Conservation (phyloP, 331 rosid genomes). For the Telfairia occidentalis region DNA sequence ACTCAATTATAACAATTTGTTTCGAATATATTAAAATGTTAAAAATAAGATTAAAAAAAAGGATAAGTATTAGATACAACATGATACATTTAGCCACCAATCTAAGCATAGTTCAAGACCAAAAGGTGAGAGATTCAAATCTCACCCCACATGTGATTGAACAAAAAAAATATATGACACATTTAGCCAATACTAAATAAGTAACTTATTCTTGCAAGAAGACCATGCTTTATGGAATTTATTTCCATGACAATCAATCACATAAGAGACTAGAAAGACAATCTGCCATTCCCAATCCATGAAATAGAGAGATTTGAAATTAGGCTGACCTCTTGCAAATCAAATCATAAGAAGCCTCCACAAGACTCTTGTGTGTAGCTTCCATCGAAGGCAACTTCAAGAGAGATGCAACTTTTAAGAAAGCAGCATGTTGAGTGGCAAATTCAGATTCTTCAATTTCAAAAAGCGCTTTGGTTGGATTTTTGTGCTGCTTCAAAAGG, state of each 20-base stretch:
- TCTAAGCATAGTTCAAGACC: too few species aligned
- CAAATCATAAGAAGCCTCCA: conserved; percentile 49
- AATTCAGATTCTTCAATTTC: conserved; percentile 3
- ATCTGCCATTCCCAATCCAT: neutral
- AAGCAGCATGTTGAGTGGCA: conserved; percentile 42
- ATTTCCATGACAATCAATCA: neutral
- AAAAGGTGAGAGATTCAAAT: too few species aligned
- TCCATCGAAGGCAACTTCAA: conserved; percentile 46
- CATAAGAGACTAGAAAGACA: neutral
- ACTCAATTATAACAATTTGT: too few species aligned
- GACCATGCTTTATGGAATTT: neutral
- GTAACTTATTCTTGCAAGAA: neutral
- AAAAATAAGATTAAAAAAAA: neutral
- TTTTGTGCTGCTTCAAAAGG: conserved; percentile 12
- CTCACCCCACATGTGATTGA: too few species aligned
- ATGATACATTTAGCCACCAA: neutral
- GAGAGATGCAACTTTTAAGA: conserved; percentile 59
- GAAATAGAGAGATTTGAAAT: neutral
- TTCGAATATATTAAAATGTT: neutral
- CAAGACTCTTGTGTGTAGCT: conserved; percentile 27
- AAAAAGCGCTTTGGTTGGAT: neutral
- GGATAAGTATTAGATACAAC: neutral
- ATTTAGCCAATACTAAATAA: neutral
- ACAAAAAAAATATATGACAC: too few species aligned
- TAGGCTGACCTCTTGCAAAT: conserved; percentile 45